Base-by-base conservation (phyloP, 305 asterid genomes). In the Solanum hybrid region DNA sequence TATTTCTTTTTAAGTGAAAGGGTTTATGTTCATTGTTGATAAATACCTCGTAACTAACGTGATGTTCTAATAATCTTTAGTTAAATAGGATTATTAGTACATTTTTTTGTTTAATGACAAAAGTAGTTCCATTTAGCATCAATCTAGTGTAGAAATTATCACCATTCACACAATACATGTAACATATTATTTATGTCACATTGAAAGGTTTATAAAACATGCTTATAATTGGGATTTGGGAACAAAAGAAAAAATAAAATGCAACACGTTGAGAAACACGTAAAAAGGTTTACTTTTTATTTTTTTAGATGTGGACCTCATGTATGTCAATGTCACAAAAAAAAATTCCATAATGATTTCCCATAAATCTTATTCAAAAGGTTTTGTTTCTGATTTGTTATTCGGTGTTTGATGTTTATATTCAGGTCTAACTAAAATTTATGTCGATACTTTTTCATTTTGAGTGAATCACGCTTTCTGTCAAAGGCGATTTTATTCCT, bases 341-440 rank as follows among this genome's bases (percentile, higher is more conserved):
- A 24, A 40, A 40, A 9, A n/a, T 4, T 7, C 5, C 29, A 79
- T 36, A 79, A 79, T 79, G 57, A 79, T 37, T 37, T 79, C 12
- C 46, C 31, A 35, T 0, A 22, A 42, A 78, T n/a, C 34, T 36
- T 20, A 6, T 24, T 77, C 46, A 34, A 79, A 36, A 11, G 11
- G 1, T 35, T 22, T 22, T 3, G 1, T 22, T 35, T 11, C 0
- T 22, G 0, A 0, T 33, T 16, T 33, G 0, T 33, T 13, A 34
- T 0, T 35, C 0, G 18, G 0, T 22, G 4, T 22, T 35, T 5
- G 20, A 5, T 35, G 11, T 78, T 5, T 11, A 22, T 35, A 57
- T 11, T 20, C 0, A 4, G 3, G 0, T 2, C 1, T 8, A 7
- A 74, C 1, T 1, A 29, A 14, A 74, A 14, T 14, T 29, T 0